Conservation (phyloP, 257 asterid genomes). For the Solanum neorickii region DNA sequence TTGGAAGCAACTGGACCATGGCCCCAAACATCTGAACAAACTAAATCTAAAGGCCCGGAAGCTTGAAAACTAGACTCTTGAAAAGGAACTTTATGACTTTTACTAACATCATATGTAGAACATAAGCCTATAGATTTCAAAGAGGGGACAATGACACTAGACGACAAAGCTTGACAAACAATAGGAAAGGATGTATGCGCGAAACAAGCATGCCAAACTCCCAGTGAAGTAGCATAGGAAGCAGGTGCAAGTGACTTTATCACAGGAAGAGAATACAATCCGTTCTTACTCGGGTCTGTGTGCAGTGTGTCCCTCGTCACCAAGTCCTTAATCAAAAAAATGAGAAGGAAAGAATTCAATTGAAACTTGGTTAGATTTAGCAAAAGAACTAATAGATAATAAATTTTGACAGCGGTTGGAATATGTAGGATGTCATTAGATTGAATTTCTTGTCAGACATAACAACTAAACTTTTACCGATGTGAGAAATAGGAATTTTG, state of each 20-base stretch:
- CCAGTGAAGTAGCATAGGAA: neutral
- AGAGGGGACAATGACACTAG: too few relatives aligned
- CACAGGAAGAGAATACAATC: neutral
- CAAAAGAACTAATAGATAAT: too few relatives aligned
- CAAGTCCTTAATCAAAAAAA: too few relatives aligned
- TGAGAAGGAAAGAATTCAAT: too few relatives aligned
- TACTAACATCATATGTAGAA: neutral
- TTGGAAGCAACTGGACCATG: neutral
- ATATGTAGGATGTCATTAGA: too few relatives aligned
- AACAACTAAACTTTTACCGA: neutral
- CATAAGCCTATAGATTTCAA: too few relatives aligned
- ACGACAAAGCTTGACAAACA: too few relatives aligned
- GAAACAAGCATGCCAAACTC: neutral
- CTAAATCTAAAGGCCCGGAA: neutral
- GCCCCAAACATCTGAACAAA: neutral
- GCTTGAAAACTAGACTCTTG: neutral
- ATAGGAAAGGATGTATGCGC: neutral
- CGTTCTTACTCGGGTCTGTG: neutral
- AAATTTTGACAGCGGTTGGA: too few relatives aligned
- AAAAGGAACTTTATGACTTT: neutral
- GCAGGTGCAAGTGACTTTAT: too few relatives aligned
- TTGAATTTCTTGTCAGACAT: too few relatives aligned
- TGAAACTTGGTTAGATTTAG: too few relatives aligned
- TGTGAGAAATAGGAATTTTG: neutral
- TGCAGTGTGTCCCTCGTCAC: neutral